Conservation (phyloP, 768 basidiomycete genomes). For the Leccinellum luteum region DNA sequence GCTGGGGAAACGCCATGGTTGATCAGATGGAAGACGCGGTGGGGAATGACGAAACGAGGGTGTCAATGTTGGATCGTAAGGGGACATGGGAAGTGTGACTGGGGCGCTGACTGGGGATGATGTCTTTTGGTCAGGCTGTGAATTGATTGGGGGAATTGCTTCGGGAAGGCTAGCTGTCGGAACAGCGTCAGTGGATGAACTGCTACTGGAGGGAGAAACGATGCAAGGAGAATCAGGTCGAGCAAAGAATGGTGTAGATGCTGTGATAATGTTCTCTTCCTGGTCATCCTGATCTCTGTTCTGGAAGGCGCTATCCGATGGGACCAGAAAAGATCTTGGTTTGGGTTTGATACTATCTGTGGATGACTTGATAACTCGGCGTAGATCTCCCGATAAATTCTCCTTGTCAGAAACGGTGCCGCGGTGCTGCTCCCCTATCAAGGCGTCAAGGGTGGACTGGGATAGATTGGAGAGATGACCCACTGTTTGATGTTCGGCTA, state of each 20-base stretch:
- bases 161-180: slow-evolving; percentile 1
- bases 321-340: slow-evolving; percentile 20
- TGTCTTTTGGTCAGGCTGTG: slow-evolving; percentile 6
- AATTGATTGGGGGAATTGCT: neutral
- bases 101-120: slow-evolving; percentile 28
- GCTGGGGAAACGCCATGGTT: slow-evolving; percentile 80
- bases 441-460: slow-evolving; percentile 20
- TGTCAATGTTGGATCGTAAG: slow-evolving; percentile 71
- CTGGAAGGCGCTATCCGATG: slow-evolving; percentile 12
- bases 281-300: slow-evolving; percentile 13
- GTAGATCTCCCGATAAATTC: slow-evolving; percentile 31
- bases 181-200: neutral
- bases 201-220: slow-evolving; percentile 15
- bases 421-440: slow-evolving; percentile 63
- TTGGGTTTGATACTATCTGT: slow-evolving; percentile 21
- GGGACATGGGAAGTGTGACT: slow-evolving; percentile 55
- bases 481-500: slow-evolving; percentile 64
- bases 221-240: slow-evolving; percentile 25
- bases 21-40: slow-evolving; percentile 69
- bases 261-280: slow-evolving; percentile 9
- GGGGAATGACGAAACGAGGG: slow-evolving; percentile 80
- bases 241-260: slow-evolving; percentile 25
- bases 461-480: slow-evolving; percentile 26
- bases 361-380: slow-evolving; percentile 26
- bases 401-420: slow-evolving; percentile 33